Percentiles rank a stretch among this genome's conserved stretches.
These are phyloP conservation scores for Inonotus hispidus DNA, from an alignment of 1,284 basidiomycete species.

Conservation along the genomic window DNA sequence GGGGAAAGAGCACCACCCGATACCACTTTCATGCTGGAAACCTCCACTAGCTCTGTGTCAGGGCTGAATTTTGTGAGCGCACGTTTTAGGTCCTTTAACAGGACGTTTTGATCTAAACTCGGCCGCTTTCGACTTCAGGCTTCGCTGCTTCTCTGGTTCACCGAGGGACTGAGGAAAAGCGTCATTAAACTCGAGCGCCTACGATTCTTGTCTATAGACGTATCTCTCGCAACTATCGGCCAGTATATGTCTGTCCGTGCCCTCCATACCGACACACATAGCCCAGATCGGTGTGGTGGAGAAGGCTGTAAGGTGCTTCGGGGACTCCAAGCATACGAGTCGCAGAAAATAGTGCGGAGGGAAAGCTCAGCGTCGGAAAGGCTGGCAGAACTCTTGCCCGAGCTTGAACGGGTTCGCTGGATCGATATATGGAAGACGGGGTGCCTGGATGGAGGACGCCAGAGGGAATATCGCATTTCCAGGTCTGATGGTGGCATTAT, in stretches of 20 bases:
- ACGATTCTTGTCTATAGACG: not conserved
- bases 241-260: not conserved
- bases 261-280: not conserved
- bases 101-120: not conserved
- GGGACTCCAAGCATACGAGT: not conserved
- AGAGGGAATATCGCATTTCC: not conserved
- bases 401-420: conserved; percentile 1
- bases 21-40: not conserved
- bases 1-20: not conserved
- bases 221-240: not conserved
- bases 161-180: not conserved
- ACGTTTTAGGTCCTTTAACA: not conserved
- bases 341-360: not conserved
- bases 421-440: not conserved
- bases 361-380: not conserved
- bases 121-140: not conserved
- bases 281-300: not conserved
- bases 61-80: not conserved
- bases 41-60: not conserved
- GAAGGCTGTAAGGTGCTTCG: not conserved
- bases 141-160: not conserved
- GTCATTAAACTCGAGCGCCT: not conserved
- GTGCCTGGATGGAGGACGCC: conserved; percentile 1
- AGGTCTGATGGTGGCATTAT: not conserved
- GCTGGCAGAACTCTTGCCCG: not conserved